These are phyloP conservation scores for Megacollybia marginata DNA, from an alignment of 768 basidiomycete genomes.

Conservation along the genomic window DNA sequence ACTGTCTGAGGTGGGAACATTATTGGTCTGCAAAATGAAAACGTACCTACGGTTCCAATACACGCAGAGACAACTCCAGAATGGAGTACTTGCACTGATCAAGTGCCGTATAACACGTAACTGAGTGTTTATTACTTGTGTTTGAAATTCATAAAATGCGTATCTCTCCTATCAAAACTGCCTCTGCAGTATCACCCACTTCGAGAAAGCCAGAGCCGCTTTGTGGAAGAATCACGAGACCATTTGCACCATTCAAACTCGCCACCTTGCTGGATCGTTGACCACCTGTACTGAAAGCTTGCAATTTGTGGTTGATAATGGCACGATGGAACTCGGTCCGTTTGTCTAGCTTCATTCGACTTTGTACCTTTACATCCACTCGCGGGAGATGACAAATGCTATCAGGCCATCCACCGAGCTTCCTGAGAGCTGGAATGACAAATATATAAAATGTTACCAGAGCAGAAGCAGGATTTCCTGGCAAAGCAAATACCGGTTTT, in stretches of 20 bases:
- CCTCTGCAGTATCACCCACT: conserved; percentile 48
- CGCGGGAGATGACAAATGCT: conserved; percentile 50
- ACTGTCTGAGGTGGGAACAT: too few relatives aligned
- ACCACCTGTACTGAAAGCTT: conserved; percentile 77
- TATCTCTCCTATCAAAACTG: conserved; percentile 67
- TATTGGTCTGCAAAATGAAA: too few relatives aligned
- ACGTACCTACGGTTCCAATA: too few relatives aligned
- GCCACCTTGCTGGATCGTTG: conserved; percentile 80
- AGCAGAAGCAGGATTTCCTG: conserved; percentile 85
- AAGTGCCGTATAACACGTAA: too few relatives aligned
- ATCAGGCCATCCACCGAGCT: conserved; percentile 60
- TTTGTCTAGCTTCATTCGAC: conserved; percentile 59
- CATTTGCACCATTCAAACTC: conserved; percentile 77
- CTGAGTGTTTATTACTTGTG: too few relatives aligned
- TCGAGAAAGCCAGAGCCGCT: conserved; percentile 28
- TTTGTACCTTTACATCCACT: conserved; percentile 52
- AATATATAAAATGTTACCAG: conserved; percentile 83
- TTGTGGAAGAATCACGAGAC: conserved; percentile 61
- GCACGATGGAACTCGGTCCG: conserved; percentile 84
- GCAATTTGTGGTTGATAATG: conserved; percentile 42
- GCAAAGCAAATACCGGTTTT: conserved; percentile 77
- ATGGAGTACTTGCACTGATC: too few relatives aligned
- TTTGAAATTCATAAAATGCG: conserved; percentile 3
- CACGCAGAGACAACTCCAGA: too few relatives aligned
- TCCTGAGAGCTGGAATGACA: conserved; percentile 73